Evolutionary conservation across 192 early-diverging fungal species (phyloP).

Genomic region (Gonapodya prolifera): DNA sequence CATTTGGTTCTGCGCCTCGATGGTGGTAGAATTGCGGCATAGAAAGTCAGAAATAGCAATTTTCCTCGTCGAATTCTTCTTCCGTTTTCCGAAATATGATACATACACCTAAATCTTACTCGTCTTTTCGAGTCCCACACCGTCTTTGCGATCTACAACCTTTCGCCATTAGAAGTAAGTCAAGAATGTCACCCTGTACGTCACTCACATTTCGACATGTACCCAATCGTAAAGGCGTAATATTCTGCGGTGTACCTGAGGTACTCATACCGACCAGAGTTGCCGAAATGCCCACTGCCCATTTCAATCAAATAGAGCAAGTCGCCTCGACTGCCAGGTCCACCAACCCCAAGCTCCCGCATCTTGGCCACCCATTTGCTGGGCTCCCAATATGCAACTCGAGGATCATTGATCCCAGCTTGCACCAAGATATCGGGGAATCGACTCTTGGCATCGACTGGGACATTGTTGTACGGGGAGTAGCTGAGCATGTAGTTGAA

Average conservation of each 20-base stretch:
- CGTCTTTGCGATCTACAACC: neutral
- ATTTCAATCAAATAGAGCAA: slow-evolving; percentile 13
- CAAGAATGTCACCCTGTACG: neutral
- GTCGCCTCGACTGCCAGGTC: neutral
- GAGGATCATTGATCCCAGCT: neutral
- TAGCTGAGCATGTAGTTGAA: neutral
- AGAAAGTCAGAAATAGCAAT: too few species aligned
- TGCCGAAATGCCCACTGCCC: slow-evolving; percentile 31
- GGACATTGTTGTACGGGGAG: neutral
- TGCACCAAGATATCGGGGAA: neutral
- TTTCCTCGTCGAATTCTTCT: too few species aligned
- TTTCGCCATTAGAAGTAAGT: neutral
- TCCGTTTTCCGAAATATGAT: too few species aligned
- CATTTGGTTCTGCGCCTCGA: too few species aligned
- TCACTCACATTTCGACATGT: neutral
- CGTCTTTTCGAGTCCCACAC: neutral
- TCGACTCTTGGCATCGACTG: neutral
- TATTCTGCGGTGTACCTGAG: slow-evolving; percentile 2
- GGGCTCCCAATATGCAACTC: neutral
- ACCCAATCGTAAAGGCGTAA: neutral
- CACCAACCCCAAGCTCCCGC: neutral
- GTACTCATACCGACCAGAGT: slow-evolving; percentile 28
- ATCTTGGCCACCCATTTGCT: neutral
- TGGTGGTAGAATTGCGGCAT: too few species aligned
- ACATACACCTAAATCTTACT: neutral